A percentile compares a stretch with the other conserved stretches of the same genome.
Evolutionary conservation across 768 basidiomycete species (phyloP).

Genomic region (Heimioporus sp.): DNA sequence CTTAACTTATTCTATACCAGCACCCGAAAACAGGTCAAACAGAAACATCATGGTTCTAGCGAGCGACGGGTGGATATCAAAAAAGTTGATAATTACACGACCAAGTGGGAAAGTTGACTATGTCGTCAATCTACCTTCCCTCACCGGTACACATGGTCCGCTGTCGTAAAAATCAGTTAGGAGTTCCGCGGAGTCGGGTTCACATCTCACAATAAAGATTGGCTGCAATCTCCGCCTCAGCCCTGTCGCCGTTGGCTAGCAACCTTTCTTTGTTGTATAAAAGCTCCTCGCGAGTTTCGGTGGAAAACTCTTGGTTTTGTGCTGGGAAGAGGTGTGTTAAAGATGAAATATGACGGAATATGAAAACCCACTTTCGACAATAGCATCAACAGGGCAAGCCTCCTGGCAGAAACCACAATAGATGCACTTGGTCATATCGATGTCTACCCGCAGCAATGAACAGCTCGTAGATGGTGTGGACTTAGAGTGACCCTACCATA

Average conservation of each 20-base stretch:
- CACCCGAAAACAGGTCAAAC: constrained; percentile 2
- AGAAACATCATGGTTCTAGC: neutral
- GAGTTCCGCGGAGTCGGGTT: constrained; percentile 8
- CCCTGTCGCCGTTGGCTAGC: constrained; percentile 91
- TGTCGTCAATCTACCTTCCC: constrained; percentile 3
- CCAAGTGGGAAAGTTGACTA: constrained; percentile 8
- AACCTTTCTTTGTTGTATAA: constrained; percentile 99
- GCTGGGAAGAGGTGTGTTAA: constrained; percentile 45
- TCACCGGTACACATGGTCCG: constrained; percentile 87
- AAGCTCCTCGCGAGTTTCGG: constrained; percentile 96
- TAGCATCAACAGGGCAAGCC: constrained; percentile 98
- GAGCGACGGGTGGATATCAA: constrained; percentile 6
- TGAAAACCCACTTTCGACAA: constrained; percentile 85
- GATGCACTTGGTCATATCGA: constrained; percentile 99
- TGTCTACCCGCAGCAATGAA: constrained; percentile 51
- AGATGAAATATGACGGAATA: constrained; percentile 7
- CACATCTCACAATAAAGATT: constrained; percentile 69
- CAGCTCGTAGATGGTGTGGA: neutral
- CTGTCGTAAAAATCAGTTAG: constrained; percentile 36
- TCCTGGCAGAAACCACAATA: constrained; percentile 99
- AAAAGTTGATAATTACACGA: constrained; percentile 24
- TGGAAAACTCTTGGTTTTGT: constrained; percentile 96
- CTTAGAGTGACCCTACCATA: constrained; percentile 59
- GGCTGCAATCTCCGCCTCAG: constrained; percentile 97
- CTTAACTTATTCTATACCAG: neutral